Evolutionary conservation across 805 yeast species (phyloP), one percentile per base, ranked within the genome.

Genomic region (Ogataea trehaloabstinens): DNA sequence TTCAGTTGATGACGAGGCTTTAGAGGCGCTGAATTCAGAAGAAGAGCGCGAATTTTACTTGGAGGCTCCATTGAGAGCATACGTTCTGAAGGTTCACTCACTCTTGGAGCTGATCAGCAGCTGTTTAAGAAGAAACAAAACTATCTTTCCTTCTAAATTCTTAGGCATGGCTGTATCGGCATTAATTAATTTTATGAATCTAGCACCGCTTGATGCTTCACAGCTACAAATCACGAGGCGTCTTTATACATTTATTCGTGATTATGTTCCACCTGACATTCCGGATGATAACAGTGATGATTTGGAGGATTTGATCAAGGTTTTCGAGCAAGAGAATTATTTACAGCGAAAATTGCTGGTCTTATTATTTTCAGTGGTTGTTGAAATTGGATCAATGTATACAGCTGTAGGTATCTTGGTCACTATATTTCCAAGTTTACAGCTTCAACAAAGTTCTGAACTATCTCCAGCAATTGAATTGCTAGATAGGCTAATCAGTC

Each of bases 71-170:
- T 22, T 42, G 10, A 43, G 44, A 39, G 63, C 67, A 44, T 73
- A 74, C 50, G 76, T 75, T 19, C 37, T 88, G 35, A 76, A 82
- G 60, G 66, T 85, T 45, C 85, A 85, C 61, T 67, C 79, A 24
- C 51, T 86, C 6, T 67, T 81, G 41, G 95, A 89, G 63, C 67
- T 88, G 38, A 62, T 85, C 38, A 69, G 65, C 13, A 67, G 78
- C 30, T 74, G 80, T 29, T 56, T 85, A 51, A 75, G 73, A 46
- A 66, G 81, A 41, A 81, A 87, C 44, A 66, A 69, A 27, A 85
- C 95, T 0, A 57, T 77, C 15, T 80, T 82, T 53, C 96, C 97
- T 6, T 84, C 95, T 0, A 76, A 84, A 45, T 89, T 85, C 53
- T 64, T 90, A 33, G 72, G 83, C 1, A 82, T 86, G 74, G 77